A percentile compares a stretch with the other conserved stretches of the same genome.
Evolutionary conservation across 2,329 filamentous ascomycete species (phyloP).

Genomic region (Nemania abortiva): DNA sequence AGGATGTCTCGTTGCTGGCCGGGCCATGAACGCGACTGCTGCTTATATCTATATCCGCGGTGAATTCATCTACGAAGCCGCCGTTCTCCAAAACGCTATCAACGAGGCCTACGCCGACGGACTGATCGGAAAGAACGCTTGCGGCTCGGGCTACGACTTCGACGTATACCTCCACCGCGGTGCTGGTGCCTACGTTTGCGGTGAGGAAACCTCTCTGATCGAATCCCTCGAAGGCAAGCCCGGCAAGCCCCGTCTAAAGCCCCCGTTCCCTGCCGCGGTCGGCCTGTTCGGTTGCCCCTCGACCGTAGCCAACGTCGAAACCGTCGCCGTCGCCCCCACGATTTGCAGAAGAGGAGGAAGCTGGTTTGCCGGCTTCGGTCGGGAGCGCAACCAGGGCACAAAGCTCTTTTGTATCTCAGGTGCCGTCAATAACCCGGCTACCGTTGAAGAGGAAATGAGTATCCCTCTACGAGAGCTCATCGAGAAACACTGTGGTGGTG

Average conservation of each 20-base stretch:
- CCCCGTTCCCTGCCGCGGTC: constrained; percentile 96
- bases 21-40: constrained; percentile 98
- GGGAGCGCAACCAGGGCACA: constrained; percentile 95
- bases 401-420: constrained; percentile 99
- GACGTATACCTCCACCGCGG: constrained; percentile 97
- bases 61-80: constrained; percentile 96
- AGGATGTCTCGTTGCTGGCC: constrained; percentile 93
- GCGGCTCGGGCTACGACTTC: constrained; percentile 96
- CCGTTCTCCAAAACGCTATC: constrained; percentile 92
- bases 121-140: constrained; percentile 97
- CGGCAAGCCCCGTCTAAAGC: constrained; percentile 98
- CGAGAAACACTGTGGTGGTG: constrained; percentile 97
- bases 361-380: constrained; percentile 95
- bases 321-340: constrained; percentile 92
- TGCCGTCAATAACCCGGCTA: constrained; percentile 98
- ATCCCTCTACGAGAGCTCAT: constrained; percentile 96
- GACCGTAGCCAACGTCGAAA: constrained; percentile 98
- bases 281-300: constrained; percentile 98
- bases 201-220: constrained; percentile 97
- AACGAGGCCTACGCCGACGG: constrained; percentile 97
- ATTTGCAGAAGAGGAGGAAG: constrained; percentile 91
- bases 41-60: constrained; percentile 99
- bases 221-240: constrained; percentile 99
- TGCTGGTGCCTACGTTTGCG: constrained; percentile 97
- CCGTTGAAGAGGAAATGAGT: constrained; percentile 99